These are phyloP conservation scores for Sporothrix inflata DNA, from an alignment of 2,329 filamentous ascomycete species.

Conservation along the genomic window DNA sequence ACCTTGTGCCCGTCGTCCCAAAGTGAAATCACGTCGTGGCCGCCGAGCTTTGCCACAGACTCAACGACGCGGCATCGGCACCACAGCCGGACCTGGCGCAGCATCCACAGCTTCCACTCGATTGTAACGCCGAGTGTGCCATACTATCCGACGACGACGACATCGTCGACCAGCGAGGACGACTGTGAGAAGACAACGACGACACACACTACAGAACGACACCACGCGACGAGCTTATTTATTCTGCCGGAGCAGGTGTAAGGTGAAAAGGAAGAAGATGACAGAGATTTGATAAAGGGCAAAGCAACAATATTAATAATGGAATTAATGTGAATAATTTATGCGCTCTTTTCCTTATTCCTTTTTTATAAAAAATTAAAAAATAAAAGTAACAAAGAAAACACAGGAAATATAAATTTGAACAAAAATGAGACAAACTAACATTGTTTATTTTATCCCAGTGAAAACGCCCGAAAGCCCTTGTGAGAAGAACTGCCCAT, in stretches of 20 bases:
- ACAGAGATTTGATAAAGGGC: neutral
- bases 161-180: neutral
- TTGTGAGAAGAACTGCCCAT: neutral
- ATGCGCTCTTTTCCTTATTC: too few species aligned
- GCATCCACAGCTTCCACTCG: neutral
- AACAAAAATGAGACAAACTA: neutral
- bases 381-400: neutral
- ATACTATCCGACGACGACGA: neutral
- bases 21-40: constrained; percentile 7
- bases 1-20: neutral
- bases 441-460: neutral
- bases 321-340: too few species aligned
- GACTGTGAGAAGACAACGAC: constrained; percentile 6
- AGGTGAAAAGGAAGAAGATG: neutral
- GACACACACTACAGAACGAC: neutral
- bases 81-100: neutral
- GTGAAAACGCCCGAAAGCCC: neutral
- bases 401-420: neutral
- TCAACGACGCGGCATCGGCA: neutral
- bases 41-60: neutral
- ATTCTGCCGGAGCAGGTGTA: neutral
- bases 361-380: too few species aligned
- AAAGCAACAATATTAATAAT: neutral
- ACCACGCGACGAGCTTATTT: neutral
- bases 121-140: neutral